Evolutionary conservation across 2,329 filamentous ascomycete genomes (phyloP).

Genomic region (Fusarium sp.): DNA sequence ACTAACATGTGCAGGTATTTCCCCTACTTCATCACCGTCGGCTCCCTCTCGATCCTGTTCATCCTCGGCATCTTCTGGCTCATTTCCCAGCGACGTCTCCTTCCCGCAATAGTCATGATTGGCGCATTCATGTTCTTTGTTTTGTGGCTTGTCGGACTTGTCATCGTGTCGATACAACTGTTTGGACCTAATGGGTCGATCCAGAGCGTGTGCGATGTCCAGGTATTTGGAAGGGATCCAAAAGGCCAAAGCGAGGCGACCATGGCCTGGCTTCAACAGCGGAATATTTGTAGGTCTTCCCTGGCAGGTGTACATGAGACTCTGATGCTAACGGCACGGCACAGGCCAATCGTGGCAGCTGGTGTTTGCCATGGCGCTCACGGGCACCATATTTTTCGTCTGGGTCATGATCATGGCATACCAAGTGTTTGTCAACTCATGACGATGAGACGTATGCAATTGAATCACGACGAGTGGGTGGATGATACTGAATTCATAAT

Average conservation of each 20-base stretch:
- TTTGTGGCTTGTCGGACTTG: conserved; percentile 73
- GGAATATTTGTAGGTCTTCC: conserved; percentile 67
- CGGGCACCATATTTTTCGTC: conserved; percentile 69
- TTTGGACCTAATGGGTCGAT: conserved; percentile 70
- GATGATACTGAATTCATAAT: neutral
- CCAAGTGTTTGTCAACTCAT: conserved; percentile 67
- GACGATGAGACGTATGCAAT: neutral
- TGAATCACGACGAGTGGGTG: neutral
- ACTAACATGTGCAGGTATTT: conserved; percentile 66
- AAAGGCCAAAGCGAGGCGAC: conserved; percentile 64
- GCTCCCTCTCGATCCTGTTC: conserved; percentile 71
- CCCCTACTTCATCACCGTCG: conserved; percentile 71
- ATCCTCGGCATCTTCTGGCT: conserved; percentile 72
- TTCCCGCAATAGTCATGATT: conserved; percentile 71
- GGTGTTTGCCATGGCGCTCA: conserved; percentile 70
- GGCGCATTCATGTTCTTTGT: conserved; percentile 74
- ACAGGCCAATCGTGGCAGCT: conserved; percentile 72
- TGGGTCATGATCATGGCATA: conserved; percentile 77
- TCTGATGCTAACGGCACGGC: conserved; percentile 32
- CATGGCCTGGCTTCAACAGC: conserved; percentile 72
- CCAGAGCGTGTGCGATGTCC: conserved; percentile 67
- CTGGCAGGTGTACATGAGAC: rapidly evolving
- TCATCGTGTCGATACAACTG: conserved; percentile 70
- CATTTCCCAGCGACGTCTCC: conserved; percentile 68
- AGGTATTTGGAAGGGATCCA: conserved; percentile 64